Evolutionary conservation across 116 monocot species (phyloP), one percentile per base, ranked within the genome.

Genomic region (Iris pallida): DNA sequence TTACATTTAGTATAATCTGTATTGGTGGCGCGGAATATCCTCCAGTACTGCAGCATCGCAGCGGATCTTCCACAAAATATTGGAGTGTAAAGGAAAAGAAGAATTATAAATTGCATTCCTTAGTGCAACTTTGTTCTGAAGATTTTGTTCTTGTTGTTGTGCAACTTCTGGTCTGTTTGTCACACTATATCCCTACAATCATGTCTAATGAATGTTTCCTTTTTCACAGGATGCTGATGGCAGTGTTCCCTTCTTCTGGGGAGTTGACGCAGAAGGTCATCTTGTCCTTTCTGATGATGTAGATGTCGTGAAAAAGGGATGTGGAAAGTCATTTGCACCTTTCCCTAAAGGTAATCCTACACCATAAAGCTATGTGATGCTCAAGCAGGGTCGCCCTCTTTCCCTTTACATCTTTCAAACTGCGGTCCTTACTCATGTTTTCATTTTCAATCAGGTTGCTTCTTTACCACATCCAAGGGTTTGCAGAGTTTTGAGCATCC

Each of bases 311-410:
- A 90, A 90, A 49, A 81, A 80, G 52, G 80, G 78, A 7, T 98
- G 97, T 57, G 90, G 93, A 18, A 98, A 90, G 68, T 98, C 97
- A 13, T 98, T 83, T 73, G 90, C 97, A 7, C 88, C 88, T n/a
- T 93, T 98, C 66, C 97, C 97, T n/a, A 98, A 90, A 98, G 93
- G 97, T 98, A 79, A 79, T 8, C 16, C 43, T 4, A 14, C 8
- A 40, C 2, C 9, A n/a, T 10, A 30, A 10, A 8, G 41, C 41
- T 60, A 19, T 10, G 42, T 40, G 20, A 53, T 60, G 3, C 60
- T 60, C 4, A 30, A 30, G 30, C 30, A 30, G 30, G 30, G 2
- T 30, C 30, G 3, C 30, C 30, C 30, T 30, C 30, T 30, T 30
- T 30, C 30, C 30, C 30, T 30, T 1, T 30, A 30, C 30, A 30